phyloP scores from a whole-genome alignment of 768 basidiomycete genomes.

The Rubroboletus pulcherrimus region DNA sequence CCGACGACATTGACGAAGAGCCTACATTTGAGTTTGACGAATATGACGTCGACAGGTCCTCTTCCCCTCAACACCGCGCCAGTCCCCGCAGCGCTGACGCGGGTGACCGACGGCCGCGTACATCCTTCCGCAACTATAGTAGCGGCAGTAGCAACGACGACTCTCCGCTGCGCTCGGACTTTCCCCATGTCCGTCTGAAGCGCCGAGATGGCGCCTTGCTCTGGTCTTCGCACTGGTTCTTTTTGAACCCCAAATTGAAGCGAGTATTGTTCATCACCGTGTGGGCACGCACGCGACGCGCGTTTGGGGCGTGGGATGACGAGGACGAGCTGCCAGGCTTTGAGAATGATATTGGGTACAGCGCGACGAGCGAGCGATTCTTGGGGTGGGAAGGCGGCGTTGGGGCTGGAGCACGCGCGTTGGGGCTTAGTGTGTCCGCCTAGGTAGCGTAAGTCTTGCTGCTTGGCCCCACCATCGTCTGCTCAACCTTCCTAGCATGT shows the following conservation, averaged over 20 bases:
- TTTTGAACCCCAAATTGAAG: slow-evolving; percentile 89
- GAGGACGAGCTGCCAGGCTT: slow-evolving; percentile 40
- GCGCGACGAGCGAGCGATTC: slow-evolving; percentile 54
- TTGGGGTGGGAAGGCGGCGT: slow-evolving; percentile 73
- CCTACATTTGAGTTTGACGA: slow-evolving; percentile 76
- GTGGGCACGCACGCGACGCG: slow-evolving; percentile 76
- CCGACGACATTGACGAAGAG: slow-evolving; percentile 70
- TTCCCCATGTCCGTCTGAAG: slow-evolving; percentile 48
- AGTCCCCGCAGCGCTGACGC: slow-evolving; percentile 7
- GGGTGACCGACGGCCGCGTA: slow-evolving; percentile 6
- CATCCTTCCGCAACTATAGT: slow-evolving; percentile 28
- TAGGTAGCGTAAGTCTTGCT: slow-evolving; percentile 28
- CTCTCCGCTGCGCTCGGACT: slow-evolving; percentile 33
- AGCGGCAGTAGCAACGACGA: slow-evolving; percentile 34
- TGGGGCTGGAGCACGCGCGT: slow-evolving; percentile 79
- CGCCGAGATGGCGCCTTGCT: slow-evolving; percentile 72
- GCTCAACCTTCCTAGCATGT: slow-evolving; percentile 17
- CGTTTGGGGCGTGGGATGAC: slow-evolving; percentile 48
- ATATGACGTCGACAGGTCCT: slow-evolving; percentile 63
- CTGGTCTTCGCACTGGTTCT: slow-evolving; percentile 98
- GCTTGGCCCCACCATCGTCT: slow-evolving; percentile 2
- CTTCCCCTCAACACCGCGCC: slow-evolving; percentile 9
- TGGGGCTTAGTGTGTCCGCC: slow-evolving; percentile 51
- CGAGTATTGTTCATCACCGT: slow-evolving; percentile 88
- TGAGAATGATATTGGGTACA: slow-evolving; percentile 36